A percentile compares a stretch with the other conserved stretches of the same genome.
Evolutionary conservation across 257 asterid species (phyloP).

Genomic region (Solanum ahanhuiri): DNA sequence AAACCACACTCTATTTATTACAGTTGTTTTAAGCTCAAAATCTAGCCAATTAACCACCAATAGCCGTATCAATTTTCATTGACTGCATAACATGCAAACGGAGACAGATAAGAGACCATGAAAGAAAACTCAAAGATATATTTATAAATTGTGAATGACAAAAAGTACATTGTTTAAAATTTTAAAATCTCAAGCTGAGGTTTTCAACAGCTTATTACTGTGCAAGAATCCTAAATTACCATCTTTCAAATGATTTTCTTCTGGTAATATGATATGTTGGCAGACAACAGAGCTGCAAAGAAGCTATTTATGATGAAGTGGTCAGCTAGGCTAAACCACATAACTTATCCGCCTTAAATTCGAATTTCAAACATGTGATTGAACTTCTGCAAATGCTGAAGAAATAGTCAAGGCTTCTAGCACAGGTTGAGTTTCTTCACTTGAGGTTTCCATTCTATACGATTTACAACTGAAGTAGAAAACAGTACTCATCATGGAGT

Average conservation of each 20-base stretch:
- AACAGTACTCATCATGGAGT: constrained; percentile 86
- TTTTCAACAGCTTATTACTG: background rate
- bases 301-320: background rate
- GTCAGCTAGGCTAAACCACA: background rate
- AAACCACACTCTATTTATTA: background rate
- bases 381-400: constrained; percentile 27
- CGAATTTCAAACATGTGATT: constrained; percentile 14
- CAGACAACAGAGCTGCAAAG: background rate
- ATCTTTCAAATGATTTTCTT: background rate
- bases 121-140: background rate
- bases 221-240: background rate
- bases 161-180: background rate
- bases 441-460: constrained; percentile 52
- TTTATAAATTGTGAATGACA: background rate
- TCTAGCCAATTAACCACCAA: background rate
- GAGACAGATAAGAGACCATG: background rate
- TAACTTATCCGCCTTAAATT: background rate
- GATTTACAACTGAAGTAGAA: constrained; percentile 96
- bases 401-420: constrained; percentile 42
- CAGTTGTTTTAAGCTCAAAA: background rate
- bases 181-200: background rate
- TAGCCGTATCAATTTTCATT: background rate
- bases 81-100: background rate
- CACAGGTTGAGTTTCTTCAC: constrained; percentile 45
- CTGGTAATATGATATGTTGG: no score